phyloP scores from a whole-genome alignment of 768 basidiomycete genomes.

The Xanthoconium purpureum region DNA sequence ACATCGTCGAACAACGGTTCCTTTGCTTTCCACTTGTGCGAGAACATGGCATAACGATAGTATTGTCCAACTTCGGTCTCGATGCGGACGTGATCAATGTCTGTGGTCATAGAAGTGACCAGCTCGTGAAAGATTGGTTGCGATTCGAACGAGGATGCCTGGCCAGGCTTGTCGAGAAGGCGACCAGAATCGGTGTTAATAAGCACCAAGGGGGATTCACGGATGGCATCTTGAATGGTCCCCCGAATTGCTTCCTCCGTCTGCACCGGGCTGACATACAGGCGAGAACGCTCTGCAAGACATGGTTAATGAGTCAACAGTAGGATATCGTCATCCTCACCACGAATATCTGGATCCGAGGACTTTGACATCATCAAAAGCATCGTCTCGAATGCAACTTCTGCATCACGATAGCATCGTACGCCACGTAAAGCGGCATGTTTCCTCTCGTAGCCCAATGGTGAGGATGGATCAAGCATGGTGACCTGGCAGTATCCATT shows the following conservation, averaged over 20 bases:
- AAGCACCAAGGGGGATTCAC: not conserved
- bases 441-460: not conserved
- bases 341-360: not conserved
- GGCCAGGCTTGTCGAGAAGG: not conserved
- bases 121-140: not conserved
- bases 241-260: not conserved
- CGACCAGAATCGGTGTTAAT: not conserved
- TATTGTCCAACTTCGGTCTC: not conserved
- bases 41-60: not conserved
- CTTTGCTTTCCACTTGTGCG: not conserved
- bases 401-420: not conserved
- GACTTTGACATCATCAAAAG: not conserved
- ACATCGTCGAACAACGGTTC: not conserved
- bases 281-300: not conserved
- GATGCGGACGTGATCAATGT: not conserved
- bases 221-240: not conserved
- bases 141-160: not conserved
- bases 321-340: not conserved
- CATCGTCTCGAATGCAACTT: not conserved
- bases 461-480: not conserved
- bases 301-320: not conserved
- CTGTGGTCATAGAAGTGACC: not conserved
- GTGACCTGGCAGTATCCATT: not conserved
- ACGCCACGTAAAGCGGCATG: not conserved
- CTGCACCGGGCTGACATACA: not conserved